Percentiles rank a stretch among this genome's conserved stretches.
These are phyloP conservation scores for Backusella sp. DNA, from an alignment of 192 early-diverging fungal species.

Conservation along the genomic window DNA sequence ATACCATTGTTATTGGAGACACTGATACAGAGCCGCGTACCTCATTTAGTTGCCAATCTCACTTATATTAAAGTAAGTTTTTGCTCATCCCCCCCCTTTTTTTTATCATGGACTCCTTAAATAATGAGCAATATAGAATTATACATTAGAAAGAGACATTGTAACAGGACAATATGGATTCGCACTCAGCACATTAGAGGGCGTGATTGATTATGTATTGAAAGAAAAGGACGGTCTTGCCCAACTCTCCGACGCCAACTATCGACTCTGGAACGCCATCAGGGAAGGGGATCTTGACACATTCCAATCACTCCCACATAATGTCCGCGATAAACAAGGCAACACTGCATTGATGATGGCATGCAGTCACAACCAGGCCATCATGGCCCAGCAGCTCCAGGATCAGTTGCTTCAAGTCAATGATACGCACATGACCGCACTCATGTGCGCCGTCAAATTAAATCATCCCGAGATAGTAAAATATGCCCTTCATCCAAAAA, in stretches of 20 bases:
- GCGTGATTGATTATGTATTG: slow-evolving; percentile 42
- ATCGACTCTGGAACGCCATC: slow-evolving; percentile 35
- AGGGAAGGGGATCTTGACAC: slow-evolving; percentile 31
- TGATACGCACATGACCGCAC: slow-evolving; percentile 37
- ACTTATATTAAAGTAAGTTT: slow-evolving; percentile 43
- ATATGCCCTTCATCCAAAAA: slow-evolving; percentile 7
- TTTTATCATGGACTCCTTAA: neutral
- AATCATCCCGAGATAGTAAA: slow-evolving; percentile 30
- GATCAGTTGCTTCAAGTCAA: slow-evolving; percentile 24
- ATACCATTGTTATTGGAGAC: slow-evolving; percentile 49
- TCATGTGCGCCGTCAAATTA: slow-evolving; percentile 36
- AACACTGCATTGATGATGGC: slow-evolving; percentile 42
- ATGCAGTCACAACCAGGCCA: slow-evolving; percentile 30
- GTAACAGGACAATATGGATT: slow-evolving; percentile 44
- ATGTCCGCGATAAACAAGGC: slow-evolving; percentile 40
- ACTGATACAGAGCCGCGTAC: slow-evolving; percentile 43
- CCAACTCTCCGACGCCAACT: slow-evolving; percentile 35
- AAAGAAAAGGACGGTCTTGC: slow-evolving; percentile 29
- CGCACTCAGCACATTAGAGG: slow-evolving; percentile 49
- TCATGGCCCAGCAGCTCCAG: slow-evolving; percentile 29
- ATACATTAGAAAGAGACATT: slow-evolving; percentile 40
- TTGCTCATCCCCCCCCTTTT: too few species aligned
- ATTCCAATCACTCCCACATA: slow-evolving; percentile 12
- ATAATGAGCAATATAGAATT: slow-evolving; percentile 29
- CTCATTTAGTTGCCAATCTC: slow-evolving; percentile 43